Evolutionary conservation across 2,329 filamentous ascomycete species (phyloP).

Genomic region (Nothopassalora personata): DNA sequence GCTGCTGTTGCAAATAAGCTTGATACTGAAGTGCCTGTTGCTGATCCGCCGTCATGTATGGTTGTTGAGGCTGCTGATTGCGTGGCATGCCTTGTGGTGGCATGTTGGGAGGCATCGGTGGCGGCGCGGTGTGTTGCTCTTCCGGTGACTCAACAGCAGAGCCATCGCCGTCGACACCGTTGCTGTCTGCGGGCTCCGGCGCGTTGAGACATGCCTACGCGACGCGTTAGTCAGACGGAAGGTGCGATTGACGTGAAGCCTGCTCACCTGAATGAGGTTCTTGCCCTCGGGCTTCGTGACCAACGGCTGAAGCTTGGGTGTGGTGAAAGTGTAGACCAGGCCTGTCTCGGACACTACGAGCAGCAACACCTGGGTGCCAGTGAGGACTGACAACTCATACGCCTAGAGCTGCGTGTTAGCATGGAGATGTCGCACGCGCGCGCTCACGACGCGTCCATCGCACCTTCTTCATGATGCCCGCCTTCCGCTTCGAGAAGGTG

Average conservation of each 20-base stretch:
- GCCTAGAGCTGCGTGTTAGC: conserved; percentile 53
- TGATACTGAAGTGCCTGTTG: conserved; percentile 37
- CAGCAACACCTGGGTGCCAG: conserved; percentile 92
- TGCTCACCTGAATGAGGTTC: conserved; percentile 87
- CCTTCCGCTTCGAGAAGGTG: conserved; percentile 99
- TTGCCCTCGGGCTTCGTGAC: conserved; percentile 99
- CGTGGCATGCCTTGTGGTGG: conserved; percentile 29
- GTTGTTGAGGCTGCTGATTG: conserved; percentile 25
- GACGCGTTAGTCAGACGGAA: conserved; percentile 23
- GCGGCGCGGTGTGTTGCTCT: conserved; percentile 64
- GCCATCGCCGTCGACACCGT: conserved; percentile 46
- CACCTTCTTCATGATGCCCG: conserved; percentile 99
- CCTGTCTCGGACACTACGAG: conserved; percentile 96
- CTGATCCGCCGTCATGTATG: conserved; percentile 37
- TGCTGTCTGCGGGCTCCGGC: conserved; percentile 78
- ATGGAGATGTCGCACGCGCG: background rate
- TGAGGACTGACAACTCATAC: conserved; percentile 94
- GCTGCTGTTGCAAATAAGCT: conserved; percentile 36
- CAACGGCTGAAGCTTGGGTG: conserved; percentile 93
- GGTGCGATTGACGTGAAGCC: conserved; percentile 17
- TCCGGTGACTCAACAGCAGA: conserved; percentile 76
- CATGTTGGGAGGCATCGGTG: conserved; percentile 32
- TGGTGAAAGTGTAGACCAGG: conserved; percentile 96
- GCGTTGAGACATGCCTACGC: conserved; percentile 91
- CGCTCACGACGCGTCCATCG: conserved; percentile 14